These are phyloP conservation scores for Zygoascus hellenicus DNA, from an alignment of 1,139 yeast genomes.

Conservation along the genomic window DNA sequence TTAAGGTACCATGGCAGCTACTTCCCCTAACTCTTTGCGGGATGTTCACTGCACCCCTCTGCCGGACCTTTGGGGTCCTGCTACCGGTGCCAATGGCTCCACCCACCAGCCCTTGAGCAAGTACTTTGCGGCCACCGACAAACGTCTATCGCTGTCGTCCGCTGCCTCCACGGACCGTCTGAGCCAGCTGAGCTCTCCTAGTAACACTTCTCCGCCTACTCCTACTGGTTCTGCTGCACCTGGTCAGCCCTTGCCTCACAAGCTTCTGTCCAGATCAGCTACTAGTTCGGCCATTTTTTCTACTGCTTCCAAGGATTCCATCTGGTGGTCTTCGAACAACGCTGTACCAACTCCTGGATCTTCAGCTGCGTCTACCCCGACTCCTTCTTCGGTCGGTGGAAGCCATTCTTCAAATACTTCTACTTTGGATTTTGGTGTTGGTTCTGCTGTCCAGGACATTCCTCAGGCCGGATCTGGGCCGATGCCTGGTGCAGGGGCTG, in stretches of 20 bases:
- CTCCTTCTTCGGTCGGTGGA: neutral
- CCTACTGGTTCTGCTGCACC: slow-evolving; percentile 8
- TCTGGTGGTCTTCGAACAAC: slow-evolving; percentile 12
- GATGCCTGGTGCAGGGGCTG: neutral
- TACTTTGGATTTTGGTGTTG: slow-evolving; percentile 1
- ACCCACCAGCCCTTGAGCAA: slow-evolving; percentile 6
- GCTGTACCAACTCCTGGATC: slow-evolving; percentile 5
- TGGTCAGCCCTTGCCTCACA: slow-evolving; percentile 12
- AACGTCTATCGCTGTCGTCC: slow-evolving; percentile 12
- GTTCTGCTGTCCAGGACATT: neutral
- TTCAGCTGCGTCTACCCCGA: slow-evolving; percentile 9
- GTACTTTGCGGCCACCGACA: slow-evolving; percentile 15
- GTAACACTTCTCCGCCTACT: slow-evolving; percentile 6
- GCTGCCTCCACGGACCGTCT: slow-evolving; percentile 13
- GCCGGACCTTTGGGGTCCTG: slow-evolving; percentile 29
- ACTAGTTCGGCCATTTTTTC: slow-evolving; percentile 11
- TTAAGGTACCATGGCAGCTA: slow-evolving; percentile 12
- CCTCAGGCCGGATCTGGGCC: neutral
- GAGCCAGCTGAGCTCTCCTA: slow-evolving; percentile 9
- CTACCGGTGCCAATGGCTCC: slow-evolving; percentile 14
- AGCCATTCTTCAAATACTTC: neutral
- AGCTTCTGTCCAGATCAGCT: slow-evolving; percentile 9
- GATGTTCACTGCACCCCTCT: slow-evolving; percentile 24
- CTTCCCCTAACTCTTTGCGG: slow-evolving; percentile 15
- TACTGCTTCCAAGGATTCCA: slow-evolving; percentile 13